phyloP scores from a whole-genome alignment of 805 yeast genomes.

The Wickerhamomyces hampshirensis region DNA sequence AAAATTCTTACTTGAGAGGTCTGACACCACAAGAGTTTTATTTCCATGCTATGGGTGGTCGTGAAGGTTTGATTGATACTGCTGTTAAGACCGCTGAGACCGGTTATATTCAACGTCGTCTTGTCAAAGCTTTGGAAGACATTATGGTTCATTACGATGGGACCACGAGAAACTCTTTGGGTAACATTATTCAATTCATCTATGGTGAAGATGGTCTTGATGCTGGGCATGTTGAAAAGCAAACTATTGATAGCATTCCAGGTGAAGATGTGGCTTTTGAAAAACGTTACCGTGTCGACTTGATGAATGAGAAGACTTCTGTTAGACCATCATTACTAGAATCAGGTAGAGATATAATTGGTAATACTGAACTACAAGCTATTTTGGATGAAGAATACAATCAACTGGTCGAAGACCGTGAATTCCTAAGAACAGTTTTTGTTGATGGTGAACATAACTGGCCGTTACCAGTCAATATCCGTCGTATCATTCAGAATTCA shows the following conservation, averaged over 20 bases:
- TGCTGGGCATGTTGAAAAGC: conserved; percentile 97
- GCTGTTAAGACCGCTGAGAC: conserved; percentile 99
- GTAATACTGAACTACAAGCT: conserved; percentile 80
- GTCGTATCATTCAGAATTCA: conserved; percentile 94
- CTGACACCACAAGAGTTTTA: conserved; percentile 98
- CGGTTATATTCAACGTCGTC: conserved; percentile 97
- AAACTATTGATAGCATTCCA: conserved; percentile 90
- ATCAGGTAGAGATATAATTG: conserved; percentile 85
- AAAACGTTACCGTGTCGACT: conserved; percentile 78
- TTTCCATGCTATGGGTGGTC: conserved; percentile 99
- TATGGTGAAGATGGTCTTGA: conserved; percentile 99
- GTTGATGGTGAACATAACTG: conserved; percentile 92
- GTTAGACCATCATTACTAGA: conserved; percentile 74
- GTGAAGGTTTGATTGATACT: conserved; percentile 99
- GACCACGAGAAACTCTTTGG: conserved; percentile 95
- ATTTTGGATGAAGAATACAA: conserved; percentile 78
- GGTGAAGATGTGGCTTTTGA: conserved; percentile 86
- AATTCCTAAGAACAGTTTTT: conserved; percentile 76
- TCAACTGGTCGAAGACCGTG: conserved; percentile 75
- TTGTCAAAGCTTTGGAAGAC: conserved; percentile 94
- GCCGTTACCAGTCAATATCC: conserved; percentile 96
- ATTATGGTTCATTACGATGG: conserved; percentile 98
- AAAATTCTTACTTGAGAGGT: conserved; percentile 95
- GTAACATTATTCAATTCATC: conserved; percentile 91
- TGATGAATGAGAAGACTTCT: conserved; percentile 62